Evolutionary conservation across 1,284 basidiomycete genomes (phyloP).

Genomic region (Singerocomus rubriflavus): DNA sequence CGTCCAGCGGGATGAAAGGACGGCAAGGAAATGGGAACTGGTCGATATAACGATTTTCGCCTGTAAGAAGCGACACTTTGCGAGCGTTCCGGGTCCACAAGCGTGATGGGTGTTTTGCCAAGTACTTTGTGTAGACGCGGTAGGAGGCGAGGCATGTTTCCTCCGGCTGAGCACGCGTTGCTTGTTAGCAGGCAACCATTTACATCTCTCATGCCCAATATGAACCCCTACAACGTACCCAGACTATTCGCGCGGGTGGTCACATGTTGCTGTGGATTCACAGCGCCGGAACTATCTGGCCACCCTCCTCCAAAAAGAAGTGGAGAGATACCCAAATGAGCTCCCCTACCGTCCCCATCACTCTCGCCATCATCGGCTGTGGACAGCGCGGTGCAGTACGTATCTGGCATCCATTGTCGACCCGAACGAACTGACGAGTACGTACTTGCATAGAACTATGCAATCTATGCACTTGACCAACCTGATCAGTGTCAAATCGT

Average conservation of each 20-base stretch:
- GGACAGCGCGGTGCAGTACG: constrained; percentile 75
- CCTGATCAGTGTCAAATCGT: constrained; percentile 72
- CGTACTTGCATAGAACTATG: constrained; percentile 61
- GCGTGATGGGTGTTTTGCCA: constrained; percentile 26
- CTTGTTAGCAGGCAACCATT: too few relatives aligned
- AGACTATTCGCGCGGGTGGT: constrained; percentile 2
- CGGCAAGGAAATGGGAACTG: constrained; percentile 35
- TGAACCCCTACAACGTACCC: neutral
- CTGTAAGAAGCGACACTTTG: constrained; percentile 15
- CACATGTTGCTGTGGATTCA: constrained; percentile 23
- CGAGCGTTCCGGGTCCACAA: constrained; percentile 10
- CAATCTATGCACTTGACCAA: constrained; percentile 56
- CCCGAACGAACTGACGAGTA: neutral
- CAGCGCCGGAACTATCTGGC: constrained; percentile 38
- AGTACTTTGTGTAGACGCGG: constrained; percentile 53
- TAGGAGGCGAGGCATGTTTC: constrained; percentile 61
- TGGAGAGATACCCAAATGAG: constrained; percentile 18
- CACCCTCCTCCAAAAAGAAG: constrained; percentile 27
- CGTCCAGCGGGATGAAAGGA: constrained; percentile 44
- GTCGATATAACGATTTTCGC: constrained; percentile 38
- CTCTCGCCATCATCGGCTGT: constrained; percentile 66
- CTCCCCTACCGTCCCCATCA: constrained; percentile 37
- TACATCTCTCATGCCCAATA: neutral
- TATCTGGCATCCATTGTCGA: neutral
- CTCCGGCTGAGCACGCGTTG: neutral